Conservation (phyloP, 768 basidiomycete genomes). For the Royoungia palumana region DNA sequence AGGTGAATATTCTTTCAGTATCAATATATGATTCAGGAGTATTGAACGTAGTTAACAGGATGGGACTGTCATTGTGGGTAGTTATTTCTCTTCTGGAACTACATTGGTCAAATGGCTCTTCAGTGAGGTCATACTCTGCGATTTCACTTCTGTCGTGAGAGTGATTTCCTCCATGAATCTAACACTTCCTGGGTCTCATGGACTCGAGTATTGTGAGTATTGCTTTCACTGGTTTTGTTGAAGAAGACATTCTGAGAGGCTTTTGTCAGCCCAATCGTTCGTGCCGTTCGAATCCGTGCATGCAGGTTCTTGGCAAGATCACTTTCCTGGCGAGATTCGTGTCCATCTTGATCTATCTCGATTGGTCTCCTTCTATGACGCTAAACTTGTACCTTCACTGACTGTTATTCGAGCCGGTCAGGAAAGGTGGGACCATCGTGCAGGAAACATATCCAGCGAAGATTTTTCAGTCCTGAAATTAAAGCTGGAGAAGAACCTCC, state of each 20-base stretch:
- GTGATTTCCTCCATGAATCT: conserved; percentile 40
- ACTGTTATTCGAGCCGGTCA: conserved; percentile 6
- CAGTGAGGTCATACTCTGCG: conserved; percentile 50
- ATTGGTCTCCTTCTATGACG: too few species aligned
- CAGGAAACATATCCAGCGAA: not conserved
- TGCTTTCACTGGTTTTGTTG: not conserved
- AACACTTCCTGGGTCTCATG: not conserved
- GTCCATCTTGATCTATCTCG: conserved; percentile 8
- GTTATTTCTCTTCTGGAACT: conserved; percentile 11
- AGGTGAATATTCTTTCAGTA: conserved; percentile 15
- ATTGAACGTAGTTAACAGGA: conserved; percentile 31
- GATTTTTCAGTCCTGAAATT: conserved; percentile 2
- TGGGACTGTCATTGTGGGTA: conserved; percentile 50
- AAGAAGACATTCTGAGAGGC: not conserved
- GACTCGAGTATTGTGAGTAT: too few species aligned
- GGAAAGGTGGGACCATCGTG: conserved; percentile 16
- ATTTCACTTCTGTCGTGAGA: conserved; percentile 40
- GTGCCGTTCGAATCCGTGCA: conserved; percentile 8
- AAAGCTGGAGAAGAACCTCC: conserved; percentile 1
- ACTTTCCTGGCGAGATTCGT: conserved; percentile 21
- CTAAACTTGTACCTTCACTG: not conserved
- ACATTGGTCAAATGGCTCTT: not conserved
- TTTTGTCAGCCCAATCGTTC: not conserved
- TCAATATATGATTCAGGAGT: too few species aligned
- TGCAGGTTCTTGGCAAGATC: conserved; percentile 6